A percentile compares a stretch with the other conserved stretches of the same genome.
Evolutionary conservation across 345 rosid species (phyloP).

Genomic region (Xanthoceras sorbifolium): DNA sequence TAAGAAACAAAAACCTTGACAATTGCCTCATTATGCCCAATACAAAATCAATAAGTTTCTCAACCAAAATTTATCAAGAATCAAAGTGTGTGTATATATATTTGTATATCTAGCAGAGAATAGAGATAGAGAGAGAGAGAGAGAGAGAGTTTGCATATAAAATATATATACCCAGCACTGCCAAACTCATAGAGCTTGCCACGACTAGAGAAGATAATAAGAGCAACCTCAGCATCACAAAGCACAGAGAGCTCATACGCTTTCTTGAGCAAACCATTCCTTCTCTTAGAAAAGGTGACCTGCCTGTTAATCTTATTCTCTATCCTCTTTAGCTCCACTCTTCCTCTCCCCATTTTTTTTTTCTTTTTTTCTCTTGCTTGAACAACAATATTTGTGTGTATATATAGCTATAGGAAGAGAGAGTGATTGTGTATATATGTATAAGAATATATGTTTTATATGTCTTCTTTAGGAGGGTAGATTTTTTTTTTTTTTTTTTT

Average conservation of each 20-base stretch:
- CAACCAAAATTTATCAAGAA: not conserved
- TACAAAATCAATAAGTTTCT: not conserved
- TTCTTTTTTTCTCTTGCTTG: slow-evolving; percentile 11
- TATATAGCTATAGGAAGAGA: too few species aligned
- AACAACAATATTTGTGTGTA: not conserved
- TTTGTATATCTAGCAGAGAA: not conserved
- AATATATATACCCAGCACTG: slow-evolving; percentile 52
- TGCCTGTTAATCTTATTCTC: slow-evolving; percentile 90
- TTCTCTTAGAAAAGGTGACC: slow-evolving; percentile 83
- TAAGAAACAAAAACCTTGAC: too few species aligned
- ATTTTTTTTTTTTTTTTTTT: not conserved
- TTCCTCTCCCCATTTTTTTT: slow-evolving; percentile 77
- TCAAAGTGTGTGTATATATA: not conserved
- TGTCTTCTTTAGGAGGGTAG: not conserved
- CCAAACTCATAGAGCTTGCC: slow-evolving; percentile 87
- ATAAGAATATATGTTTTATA: not conserved
- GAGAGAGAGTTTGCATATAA: not conserved
- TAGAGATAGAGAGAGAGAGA: not conserved
- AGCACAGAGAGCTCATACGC: slow-evolving; percentile 87
- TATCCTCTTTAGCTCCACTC: slow-evolving; percentile 86
- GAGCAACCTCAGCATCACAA: slow-evolving; percentile 83
- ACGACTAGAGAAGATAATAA: slow-evolving; percentile 84
- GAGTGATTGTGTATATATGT: too few species aligned
- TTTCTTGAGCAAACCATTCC: slow-evolving; percentile 78
- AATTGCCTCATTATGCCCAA: not conserved